These are phyloP conservation scores for Blastomyces emzantsi DNA, from an alignment of 2,329 filamentous ascomycete species.

Conservation along the genomic window DNA sequence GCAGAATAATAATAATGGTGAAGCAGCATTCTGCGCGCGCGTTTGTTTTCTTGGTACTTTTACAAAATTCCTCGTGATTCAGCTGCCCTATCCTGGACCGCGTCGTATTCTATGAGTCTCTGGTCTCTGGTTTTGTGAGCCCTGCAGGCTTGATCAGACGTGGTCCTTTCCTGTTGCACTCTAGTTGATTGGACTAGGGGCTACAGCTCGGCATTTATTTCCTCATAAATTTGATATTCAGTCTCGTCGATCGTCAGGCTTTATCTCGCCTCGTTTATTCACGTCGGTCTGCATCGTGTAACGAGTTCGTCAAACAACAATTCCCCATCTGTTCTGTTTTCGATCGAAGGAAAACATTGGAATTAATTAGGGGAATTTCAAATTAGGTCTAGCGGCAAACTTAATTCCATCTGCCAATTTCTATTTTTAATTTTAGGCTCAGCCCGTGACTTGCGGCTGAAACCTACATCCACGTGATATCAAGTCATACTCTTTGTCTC, in stretches of 20 bases:
- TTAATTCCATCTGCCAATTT: background rate
- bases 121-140: background rate
- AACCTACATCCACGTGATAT: background rate
- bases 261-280: background rate
- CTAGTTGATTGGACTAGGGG: background rate
- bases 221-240: background rate
- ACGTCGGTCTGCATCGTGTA: background rate
- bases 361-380: background rate
- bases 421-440: slow-evolving; percentile 8
- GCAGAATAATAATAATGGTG: background rate
- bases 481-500: background rate
- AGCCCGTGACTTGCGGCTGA: slow-evolving; percentile 8
- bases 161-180: background rate
- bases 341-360: background rate
- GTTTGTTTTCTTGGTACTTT: background rate
- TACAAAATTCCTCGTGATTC: background rate
- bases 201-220: slow-evolving; percentile 5
- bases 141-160: background rate
- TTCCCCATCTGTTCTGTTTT: too few species aligned
- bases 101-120: background rate
- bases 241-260: background rate
- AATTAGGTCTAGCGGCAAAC: background rate
- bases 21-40: background rate
- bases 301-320: background rate
- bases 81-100: background rate